Conservation (phyloP, 495 filamentous ascomycete genomes). For the Annulohypoxylon stygium region DNA sequence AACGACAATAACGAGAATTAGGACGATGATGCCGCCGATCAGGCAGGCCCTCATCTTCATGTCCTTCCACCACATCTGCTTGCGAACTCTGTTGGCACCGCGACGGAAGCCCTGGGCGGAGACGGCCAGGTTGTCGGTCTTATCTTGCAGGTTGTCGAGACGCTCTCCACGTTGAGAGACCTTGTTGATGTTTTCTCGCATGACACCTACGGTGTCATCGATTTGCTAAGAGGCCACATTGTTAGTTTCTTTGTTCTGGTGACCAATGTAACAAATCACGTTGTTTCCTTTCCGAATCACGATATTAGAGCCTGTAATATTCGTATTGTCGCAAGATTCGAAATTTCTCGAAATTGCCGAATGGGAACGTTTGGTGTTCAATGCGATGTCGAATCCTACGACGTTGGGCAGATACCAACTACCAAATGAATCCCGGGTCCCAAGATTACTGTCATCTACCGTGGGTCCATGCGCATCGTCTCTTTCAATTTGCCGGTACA, state of each 20-base stretch:
- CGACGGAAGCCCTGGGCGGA: conserved; percentile 95
- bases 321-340: conserved; percentile 12
- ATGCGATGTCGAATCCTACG: background rate
- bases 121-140: conserved; percentile 91
- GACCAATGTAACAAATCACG: background rate
- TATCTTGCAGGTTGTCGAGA: conserved; percentile 91
- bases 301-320: conserved; percentile 5
- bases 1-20: conserved; percentile 93
- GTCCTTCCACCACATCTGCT: conserved; percentile 89
- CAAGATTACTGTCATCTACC: conserved; percentile 14
- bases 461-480: conserved; percentile 4
- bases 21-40: conserved; percentile 85
- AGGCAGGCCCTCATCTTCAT: conserved; percentile 99
- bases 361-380: background rate
- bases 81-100: conserved; percentile 93
- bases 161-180: conserved; percentile 91
- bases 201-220: conserved; percentile 89
- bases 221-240: conserved; percentile 78
- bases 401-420: background rate
- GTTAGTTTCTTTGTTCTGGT: conserved; percentile 46
- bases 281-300: conserved; percentile 17
- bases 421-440: background rate
- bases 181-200: conserved; percentile 95
- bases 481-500: background rate
- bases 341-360: background rate